Base-by-base conservation (phyloP, 1,284 basidiomycete species). In the Trichosporon faecale region DNA sequence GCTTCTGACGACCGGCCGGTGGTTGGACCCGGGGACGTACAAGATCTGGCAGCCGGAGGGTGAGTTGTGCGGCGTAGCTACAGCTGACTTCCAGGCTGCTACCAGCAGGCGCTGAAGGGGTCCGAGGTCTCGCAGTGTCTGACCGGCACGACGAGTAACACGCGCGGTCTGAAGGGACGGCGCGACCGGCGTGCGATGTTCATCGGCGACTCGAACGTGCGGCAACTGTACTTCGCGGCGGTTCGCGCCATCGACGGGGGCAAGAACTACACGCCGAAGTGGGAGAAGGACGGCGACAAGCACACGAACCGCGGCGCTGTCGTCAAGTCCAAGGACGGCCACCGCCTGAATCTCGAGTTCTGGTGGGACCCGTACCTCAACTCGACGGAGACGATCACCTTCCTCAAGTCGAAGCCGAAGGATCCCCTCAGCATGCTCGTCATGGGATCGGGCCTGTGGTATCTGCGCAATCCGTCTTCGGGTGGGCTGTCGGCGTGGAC, bases 31-130 rank as follows among this genome's bases (percentile, higher is more conserved):
- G 16, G 81, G 84, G 40, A 82, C 78, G 61, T 86, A 87, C 78
- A 86, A 82, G 73, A 90, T 89, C 77, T 95, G 93, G 93, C 93
- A 95, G 79, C 93, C 93, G 5, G 88, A 93, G 74, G 92, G 92
- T 90, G 76, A 74, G 88, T 14, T 27, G 37, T 16, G 18, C 9
- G 14, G n/a, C 9, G 21, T 16, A 9, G 9, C 49, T 7, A 29
- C 18, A 23, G 49, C 68, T 73, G 65, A 73, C 73, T 0, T 40
- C 12, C 68, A 81, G 80, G 77, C 8, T 80, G 77, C 65, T 79
- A 67, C 64, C 73, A 75, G 44, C 7, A 64, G n/a, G 66, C 72
- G 14, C 70, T 77, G 33, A 60, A 70, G 21, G 70, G 68, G 7
- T 27, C 68, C 25, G 70, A 71, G 33, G 29, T 77, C 61, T 70